Conservation (phyloP, 345 rosid species). For the Syzygium aromaticum region DNA sequence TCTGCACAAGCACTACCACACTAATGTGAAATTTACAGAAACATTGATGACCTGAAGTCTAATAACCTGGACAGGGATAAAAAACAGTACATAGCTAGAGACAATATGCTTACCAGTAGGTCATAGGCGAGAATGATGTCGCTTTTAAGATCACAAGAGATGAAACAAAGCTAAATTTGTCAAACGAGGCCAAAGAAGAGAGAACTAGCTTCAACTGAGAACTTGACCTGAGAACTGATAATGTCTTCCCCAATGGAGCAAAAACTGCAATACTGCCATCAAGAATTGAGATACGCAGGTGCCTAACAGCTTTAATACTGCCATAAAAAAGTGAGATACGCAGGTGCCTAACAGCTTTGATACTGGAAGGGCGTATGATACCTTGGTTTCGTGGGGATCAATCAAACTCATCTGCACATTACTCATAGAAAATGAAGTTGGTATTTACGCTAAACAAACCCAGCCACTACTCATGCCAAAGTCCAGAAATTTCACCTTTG, state of each 20-base stretch:
- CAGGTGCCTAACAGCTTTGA: constrained; percentile 63
- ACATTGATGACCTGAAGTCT: not conserved
- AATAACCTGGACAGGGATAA: not conserved
- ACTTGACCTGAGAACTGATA: constrained; percentile 58
- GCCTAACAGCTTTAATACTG: constrained; percentile 72
- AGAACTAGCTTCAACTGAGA: not conserved
- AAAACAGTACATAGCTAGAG: not conserved
- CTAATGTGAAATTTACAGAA: too few species aligned
- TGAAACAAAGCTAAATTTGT: constrained; percentile 5
- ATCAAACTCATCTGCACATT: constrained; percentile 49
- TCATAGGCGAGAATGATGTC: constrained; percentile 55
- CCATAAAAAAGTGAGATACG: constrained; percentile 30
- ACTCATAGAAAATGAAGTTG: not conserved
- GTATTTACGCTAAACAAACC: not conserved
- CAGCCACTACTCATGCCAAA: not conserved
- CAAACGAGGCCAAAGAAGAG: not conserved
- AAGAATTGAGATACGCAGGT: constrained; percentile 55
- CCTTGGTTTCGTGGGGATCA: constrained; percentile 49
- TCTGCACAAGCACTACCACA: too few species aligned
- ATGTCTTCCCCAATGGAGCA: constrained; percentile 67
- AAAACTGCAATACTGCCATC: constrained; percentile 42
- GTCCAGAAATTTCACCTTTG: constrained; percentile 40
- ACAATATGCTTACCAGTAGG: constrained; percentile 42
- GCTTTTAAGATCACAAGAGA: constrained; percentile 55
- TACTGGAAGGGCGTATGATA: constrained; percentile 38